Conservation (phyloP, 345 rosid genomes). For the Corymbia maculata region DNA sequence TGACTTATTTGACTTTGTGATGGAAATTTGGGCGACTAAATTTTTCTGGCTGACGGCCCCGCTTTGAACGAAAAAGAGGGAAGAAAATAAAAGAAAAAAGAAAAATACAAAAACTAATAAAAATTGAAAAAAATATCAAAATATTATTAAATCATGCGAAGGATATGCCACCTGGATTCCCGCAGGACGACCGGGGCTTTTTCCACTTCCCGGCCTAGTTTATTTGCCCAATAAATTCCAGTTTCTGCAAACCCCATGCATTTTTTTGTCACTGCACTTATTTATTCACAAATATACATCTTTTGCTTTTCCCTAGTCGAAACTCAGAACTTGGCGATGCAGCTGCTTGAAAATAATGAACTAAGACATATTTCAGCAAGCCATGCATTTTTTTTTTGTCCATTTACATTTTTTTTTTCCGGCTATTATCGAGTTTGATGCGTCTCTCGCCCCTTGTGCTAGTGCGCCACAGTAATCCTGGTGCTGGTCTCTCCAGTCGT, state of each 20-base stretch:
- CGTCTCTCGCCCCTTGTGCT: neutral
- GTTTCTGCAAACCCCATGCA: neutral
- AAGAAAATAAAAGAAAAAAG: rapidly evolving
- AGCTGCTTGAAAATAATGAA: neutral
- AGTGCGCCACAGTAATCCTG: neutral
- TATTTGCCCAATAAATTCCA: neutral
- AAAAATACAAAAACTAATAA: neutral
- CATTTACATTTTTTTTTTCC: neutral
- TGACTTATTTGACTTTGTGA: neutral
- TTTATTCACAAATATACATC: neutral
- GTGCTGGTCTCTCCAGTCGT: too few relatives aligned
- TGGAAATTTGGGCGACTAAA: neutral
- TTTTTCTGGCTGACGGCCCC: neutral
- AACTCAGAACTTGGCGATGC: neutral
- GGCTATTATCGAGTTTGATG: neutral
- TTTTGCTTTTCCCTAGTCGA: neutral
- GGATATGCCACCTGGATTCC: neutral
- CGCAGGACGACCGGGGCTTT: neutral
- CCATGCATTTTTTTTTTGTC: neutral
- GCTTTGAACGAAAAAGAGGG: rapidly evolving
- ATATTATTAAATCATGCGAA: neutral
- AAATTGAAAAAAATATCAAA: too few relatives aligned
- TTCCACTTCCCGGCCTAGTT: neutral
- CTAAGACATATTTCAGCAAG: too few relatives aligned
- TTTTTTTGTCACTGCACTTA: neutral